Evolutionary conservation across 2,329 filamentous ascomycete genomes (phyloP), one percentile per base, ranked within the genome.

Genomic region (Ceratocystis alfenasii): DNA sequence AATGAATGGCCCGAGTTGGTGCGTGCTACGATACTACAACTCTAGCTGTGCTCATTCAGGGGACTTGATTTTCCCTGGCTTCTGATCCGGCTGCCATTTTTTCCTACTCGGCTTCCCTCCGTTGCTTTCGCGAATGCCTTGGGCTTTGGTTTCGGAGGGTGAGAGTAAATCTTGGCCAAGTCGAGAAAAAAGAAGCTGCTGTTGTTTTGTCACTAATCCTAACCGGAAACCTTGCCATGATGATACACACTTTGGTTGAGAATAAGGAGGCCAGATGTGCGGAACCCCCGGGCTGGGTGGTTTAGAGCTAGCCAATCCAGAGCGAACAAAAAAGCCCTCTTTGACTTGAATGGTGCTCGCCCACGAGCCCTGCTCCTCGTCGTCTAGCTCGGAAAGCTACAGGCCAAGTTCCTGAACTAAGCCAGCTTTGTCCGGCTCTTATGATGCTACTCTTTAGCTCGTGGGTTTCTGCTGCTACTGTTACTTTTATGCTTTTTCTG

Each of bases 371-470:
- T 30, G 28, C 10, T 36, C 33, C 33, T 12, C 33, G 3, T 36
- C 33, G 33, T 36, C 33, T 36, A 36, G 53, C 25, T 57, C 25
- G 25, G 50, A 15, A 57, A 57, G 15, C n/a, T 7, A 25, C 28
- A 36, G 28, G 33, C 33, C 28, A 33, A 33, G 53, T 59, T 59
- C 53, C 53, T 59, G 28, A n/a, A 59, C 53, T 59, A 59, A 59
- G 53, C 53, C 28, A 33, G 53, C 53, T 33, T 59, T 30, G 28
- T 33, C 53, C 7, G n/a, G 28, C 25, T 17, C 28, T 8, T 15
- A 22, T 62, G 20, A 28, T 28, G 41, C 22, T 46, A 28, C 25
- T n/a, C 57, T 60, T 41, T 36, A 36, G 33, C 33, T 36, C 15
- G 17, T 50, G 22, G 46, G 15, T 2, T 7, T 50, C 22, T n/a